phyloP scores from a whole-genome alignment of 768 basidiomycete species.

The Kwoniella newhampshirensis region DNA sequence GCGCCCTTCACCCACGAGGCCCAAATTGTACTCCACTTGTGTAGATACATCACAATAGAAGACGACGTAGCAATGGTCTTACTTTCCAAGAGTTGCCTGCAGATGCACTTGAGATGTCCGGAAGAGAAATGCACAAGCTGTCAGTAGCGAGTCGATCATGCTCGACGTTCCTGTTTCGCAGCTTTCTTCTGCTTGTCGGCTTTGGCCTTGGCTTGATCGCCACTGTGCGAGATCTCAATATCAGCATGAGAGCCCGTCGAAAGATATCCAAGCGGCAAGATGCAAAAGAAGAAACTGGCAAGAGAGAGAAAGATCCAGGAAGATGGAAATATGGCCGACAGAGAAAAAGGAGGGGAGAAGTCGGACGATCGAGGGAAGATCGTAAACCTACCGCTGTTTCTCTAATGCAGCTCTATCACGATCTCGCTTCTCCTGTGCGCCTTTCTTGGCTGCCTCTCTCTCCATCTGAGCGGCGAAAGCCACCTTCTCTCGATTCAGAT shows the following conservation, averaged over 20 bases:
- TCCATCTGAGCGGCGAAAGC: slow-evolving; percentile 44
- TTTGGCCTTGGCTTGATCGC: slow-evolving; percentile 50
- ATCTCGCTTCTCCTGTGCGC: slow-evolving; percentile 37
- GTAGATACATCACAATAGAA: too few species aligned
- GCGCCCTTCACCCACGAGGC: too few species aligned
- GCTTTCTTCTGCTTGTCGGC: slow-evolving; percentile 53
- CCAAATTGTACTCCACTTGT: too few species aligned
- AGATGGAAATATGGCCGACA: too few species aligned
- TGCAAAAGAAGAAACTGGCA: too few species aligned
- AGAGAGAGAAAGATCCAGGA: too few species aligned
- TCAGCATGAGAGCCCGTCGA: neutral
- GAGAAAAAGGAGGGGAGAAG: neutral
- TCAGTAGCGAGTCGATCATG: slow-evolving; percentile 18
- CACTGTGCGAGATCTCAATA: slow-evolving; percentile 7
- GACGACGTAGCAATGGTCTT: too few species aligned
- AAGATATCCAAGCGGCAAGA: too few species aligned
- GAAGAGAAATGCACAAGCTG: too few species aligned
- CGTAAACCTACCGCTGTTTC: slow-evolving; percentile 44
- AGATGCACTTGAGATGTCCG: too few species aligned
- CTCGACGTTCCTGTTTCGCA: slow-evolving; percentile 49
- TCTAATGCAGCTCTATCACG: slow-evolving; percentile 50
- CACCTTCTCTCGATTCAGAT: slow-evolving; percentile 50
- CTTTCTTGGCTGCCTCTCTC: slow-evolving; percentile 41
- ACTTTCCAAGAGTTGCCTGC: too few species aligned
- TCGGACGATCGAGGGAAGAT: too few species aligned